Conservation (phyloP, 805 yeast genomes). For the Candida andamanensis region DNA sequence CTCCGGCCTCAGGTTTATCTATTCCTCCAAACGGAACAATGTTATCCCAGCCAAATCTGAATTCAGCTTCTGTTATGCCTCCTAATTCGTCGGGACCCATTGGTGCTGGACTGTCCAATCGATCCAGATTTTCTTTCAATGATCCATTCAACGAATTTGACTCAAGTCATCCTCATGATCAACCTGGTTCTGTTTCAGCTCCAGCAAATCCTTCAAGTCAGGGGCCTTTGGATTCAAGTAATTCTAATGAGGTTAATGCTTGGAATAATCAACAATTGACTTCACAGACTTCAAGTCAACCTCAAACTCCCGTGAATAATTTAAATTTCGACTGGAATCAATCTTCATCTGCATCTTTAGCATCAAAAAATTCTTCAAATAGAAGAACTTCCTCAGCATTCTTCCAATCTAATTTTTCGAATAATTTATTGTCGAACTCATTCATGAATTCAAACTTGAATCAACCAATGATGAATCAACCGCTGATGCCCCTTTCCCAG, state of each 20-base stretch:
- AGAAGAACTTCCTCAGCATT: constrained; percentile 53
- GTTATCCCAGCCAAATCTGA: constrained; percentile 1
- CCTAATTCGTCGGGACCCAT: constrained; percentile 9
- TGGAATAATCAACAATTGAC: no score
- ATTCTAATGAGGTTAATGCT: neutral
- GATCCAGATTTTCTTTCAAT: constrained; percentile 66
- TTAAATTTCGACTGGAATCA: constrained; percentile 13
- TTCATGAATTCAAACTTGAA: constrained; percentile 9
- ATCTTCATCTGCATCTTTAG: constrained; percentile 18
- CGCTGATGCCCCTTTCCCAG: constrained; percentile 1
- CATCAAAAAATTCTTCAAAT: constrained; percentile 26
- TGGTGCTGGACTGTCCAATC: constrained; percentile 26
- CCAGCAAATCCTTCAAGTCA: neutral
- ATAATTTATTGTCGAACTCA: constrained; percentile 12
- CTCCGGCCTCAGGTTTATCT: neutral
- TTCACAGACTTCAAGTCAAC: constrained; percentile 11
- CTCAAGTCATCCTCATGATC: neutral
- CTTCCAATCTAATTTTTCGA: constrained; percentile 25
- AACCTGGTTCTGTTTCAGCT: neutral
- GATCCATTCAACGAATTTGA: constrained; percentile 43
- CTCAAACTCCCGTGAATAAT: constrained; percentile 12
- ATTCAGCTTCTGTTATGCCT: constrained; percentile 1
- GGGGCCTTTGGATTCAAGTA: neutral
- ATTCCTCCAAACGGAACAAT: constrained; percentile 2
- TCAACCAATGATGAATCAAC: constrained; percentile 5